Evolutionary conservation across 495 filamentous ascomycete genomes (phyloP), one percentile per base, ranked within the genome.

Genomic region (Aspergillus conjunctus): DNA sequence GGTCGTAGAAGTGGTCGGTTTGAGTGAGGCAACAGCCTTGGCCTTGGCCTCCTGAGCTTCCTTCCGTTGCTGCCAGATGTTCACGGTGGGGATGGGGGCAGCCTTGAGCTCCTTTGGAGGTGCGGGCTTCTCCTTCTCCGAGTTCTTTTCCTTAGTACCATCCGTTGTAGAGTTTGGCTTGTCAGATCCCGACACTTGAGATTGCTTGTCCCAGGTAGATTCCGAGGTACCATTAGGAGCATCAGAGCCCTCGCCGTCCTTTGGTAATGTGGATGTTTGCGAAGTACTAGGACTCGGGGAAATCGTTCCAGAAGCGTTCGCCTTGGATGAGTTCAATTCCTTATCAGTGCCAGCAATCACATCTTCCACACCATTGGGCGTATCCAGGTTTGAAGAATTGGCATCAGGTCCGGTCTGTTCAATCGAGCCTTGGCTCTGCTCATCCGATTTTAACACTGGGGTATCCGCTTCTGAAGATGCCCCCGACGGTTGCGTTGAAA

Each of bases 31-130:
- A 39, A 63, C 69, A 9, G 80, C 62, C 74, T 91, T 91, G 49
- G 78, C 73, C 71, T 90, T 91, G 49, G 85, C 83, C 39, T 87
- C 83, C 56, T 84, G 79, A 14, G 84, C 87, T 66, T 93, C 87
- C 60, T 81, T 87, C 34, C 91, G 82, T 73, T 89, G 83, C 41
- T 84, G 79, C 94, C 94, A 98, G 51, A 90, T 70, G 72, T 98
- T 98, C 50, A 97, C 90, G 1, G 83, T 66, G 6, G 94, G 93
- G 43, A 87, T 74, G 33, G 90, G 88, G 50, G 93, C 93, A 50
- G 92, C 91, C 62, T 90, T 88, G 44, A 97, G 79, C 65, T 87
- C 80, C 59, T 84, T 85, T 55, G 83, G 83, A 51, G 80, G 81
- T 30, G 76, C 74, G 54, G 83, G 75, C 68, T 84, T 83, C 51